Evolutionary conservation across 2,329 filamentous ascomycete genomes (phyloP), one percentile per base, ranked within the genome.

Genomic region (Cladophialophora exuberans): DNA sequence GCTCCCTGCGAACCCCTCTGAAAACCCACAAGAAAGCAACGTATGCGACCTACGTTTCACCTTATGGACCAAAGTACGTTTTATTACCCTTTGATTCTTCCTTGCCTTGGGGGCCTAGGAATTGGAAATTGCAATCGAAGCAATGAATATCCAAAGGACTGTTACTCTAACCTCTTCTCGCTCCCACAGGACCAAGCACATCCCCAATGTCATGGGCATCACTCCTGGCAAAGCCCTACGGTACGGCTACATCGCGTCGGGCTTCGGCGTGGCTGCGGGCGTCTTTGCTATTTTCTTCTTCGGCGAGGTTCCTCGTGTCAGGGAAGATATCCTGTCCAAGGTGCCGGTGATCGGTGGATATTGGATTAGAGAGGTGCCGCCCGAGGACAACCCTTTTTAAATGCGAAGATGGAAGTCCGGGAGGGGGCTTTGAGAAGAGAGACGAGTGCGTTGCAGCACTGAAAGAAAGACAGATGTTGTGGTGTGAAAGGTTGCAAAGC

Each of bases 201-300:
- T 60, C 11, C 61, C 55, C 59, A 65, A 65, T 50, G 18, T 65
- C 6, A 59, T 59, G 61, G 62, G 62, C 30, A 64, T 60, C n/a
- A 42, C 44, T 46, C 15, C 56, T 20, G 45, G 25, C 11, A 62
- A 52, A 63, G 50, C 52, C n/a, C 10, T 60, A 6, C 56, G 55
- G 38, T 77, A 75, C 62, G 77, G 71, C 53, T 62, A 66, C 50
- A 76, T 83, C 45, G 79, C 76, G 39, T 78, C 72, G 50, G 75
- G 75, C 42, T 84, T 85, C 71, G 83, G 81, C 62, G 79, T 77
- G 59, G 75, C 78, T 42, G 76, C 79, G 36, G 83, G 80, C 60
- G 73, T 82, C 67, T 82, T 83, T 70, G 81, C 80, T 31, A 68
- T 86, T 64, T 85, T 83, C 75, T 83, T 86, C 77, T 82, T 86